phyloP scores from a whole-genome alignment of 805 yeast species.

The Suhomyces pyralidae region DNA sequence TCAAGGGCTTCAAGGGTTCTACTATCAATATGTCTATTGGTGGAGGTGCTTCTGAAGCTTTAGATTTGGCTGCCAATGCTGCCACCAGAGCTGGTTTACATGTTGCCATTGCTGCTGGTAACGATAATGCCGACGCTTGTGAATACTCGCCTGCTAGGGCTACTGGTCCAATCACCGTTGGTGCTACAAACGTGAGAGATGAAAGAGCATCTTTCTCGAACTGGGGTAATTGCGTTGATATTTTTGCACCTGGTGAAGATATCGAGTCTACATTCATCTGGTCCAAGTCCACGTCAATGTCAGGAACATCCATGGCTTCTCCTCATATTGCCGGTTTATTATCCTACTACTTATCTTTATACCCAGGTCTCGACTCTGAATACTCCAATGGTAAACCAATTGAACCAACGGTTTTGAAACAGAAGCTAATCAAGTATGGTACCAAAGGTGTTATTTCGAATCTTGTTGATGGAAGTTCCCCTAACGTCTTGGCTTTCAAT shows the following conservation, averaged over 20 bases:
- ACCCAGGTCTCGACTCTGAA: conserved; percentile 69
- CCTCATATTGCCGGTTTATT: conserved; percentile 94
- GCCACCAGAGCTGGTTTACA: conserved; percentile 86
- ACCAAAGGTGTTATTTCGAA: conserved; percentile 58
- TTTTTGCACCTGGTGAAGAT: conserved; percentile 94
- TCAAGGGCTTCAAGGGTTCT: conserved; percentile 76
- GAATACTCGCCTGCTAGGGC: conserved; percentile 89
- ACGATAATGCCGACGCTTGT: conserved; percentile 92
- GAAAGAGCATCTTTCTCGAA: conserved; percentile 93
- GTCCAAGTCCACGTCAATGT: conserved; percentile 71
- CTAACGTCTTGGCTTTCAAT: conserved; percentile 72
- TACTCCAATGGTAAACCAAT: conserved; percentile 53
- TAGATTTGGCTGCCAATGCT: conserved; percentile 85
- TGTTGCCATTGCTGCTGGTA: conserved; percentile 96
- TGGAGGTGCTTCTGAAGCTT: conserved; percentile 86
- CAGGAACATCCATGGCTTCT: conserved; percentile 98
- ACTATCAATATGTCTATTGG: conserved; percentile 93
- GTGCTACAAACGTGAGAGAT: conserved; percentile 88
- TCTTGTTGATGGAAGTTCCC: conserved; percentile 65
- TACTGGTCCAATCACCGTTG: conserved; percentile 82
- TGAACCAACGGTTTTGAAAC: conserved; percentile 73
- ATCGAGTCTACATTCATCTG: conserved; percentile 83
- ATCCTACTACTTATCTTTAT: conserved; percentile 82
- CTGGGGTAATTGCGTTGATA: conserved; percentile 93
- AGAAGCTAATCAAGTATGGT: conserved; percentile 67